phyloP scores from a whole-genome alignment of 208 protist genomes.

The Trypanosoma platydactyli region DNA sequence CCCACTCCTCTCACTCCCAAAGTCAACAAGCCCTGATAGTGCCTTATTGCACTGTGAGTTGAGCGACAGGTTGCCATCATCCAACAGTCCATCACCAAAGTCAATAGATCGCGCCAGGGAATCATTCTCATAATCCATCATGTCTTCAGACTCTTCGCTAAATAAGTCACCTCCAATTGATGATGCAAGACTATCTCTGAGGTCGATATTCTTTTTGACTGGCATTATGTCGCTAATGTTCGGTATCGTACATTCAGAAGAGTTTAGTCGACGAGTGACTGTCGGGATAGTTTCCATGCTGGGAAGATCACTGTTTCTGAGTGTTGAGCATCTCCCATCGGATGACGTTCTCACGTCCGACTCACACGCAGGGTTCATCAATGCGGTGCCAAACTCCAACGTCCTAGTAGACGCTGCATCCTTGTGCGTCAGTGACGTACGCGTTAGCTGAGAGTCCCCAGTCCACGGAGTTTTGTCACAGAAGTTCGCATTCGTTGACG shows the following conservation, averaged over 20 bases:
- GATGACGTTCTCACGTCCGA: neutral
- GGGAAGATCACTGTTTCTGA: neutral
- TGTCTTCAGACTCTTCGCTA: neutral
- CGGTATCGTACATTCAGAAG: neutral
- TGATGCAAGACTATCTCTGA: neutral
- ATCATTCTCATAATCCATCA: neutral
- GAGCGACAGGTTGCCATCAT: neutral
- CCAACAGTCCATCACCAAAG: neutral
- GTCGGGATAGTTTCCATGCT: neutral
- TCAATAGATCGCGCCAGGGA: slow-evolving; percentile 14
- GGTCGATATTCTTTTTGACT: neutral
- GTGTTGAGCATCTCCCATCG: too few relatives aligned
- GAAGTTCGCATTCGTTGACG: neutral
- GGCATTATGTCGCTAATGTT: neutral
- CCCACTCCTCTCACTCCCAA: neutral
- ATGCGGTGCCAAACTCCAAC: neutral
- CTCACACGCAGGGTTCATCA: neutral
- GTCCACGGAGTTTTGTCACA: neutral
- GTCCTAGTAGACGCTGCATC: neutral
- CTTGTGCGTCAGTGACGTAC: neutral
- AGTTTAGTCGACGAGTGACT: slow-evolving; percentile 3
- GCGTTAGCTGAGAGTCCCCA: neutral
- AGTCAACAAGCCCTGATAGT: neutral
- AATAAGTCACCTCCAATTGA: neutral
- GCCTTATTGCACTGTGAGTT: neutral